A percentile compares a stretch with the other conserved stretches of the same genome.
phyloP scores from a whole-genome alignment of 345 rosid species.

The Clausena lansium region DNA sequence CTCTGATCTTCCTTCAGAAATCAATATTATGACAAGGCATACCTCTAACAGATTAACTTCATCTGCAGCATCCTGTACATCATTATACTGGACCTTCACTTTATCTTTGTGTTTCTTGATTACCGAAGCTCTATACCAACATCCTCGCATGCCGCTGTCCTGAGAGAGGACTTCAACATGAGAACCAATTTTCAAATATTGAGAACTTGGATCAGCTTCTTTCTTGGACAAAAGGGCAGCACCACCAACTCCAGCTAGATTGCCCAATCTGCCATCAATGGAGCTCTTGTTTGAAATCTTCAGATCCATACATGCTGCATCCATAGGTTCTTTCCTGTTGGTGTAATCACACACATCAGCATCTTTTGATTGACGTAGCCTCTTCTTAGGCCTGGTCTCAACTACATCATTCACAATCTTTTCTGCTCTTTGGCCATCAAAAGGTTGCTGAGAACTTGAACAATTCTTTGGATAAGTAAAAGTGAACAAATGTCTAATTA shows the following conservation, averaged over 20 bases:
- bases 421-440: conserved; percentile 15
- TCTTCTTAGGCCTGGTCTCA: conserved; percentile 48
- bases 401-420: conserved; percentile 27
- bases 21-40: background rate
- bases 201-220: conserved; percentile 22
- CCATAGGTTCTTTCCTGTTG: conserved; percentile 20
- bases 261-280: conserved; percentile 10
- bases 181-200: conserved; percentile 49
- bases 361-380: conserved; percentile 37
- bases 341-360: conserved; percentile 6
- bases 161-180: conserved; percentile 70
- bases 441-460: conserved; percentile 19
- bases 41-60: conserved; percentile 73
- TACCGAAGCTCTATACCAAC: conserved; percentile 75
- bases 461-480: conserved; percentile 25
- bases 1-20: background rate
- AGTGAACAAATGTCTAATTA: conserved; percentile 37
- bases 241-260: conserved; percentile 20
- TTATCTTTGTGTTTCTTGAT: conserved; percentile 59
- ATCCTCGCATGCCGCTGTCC: conserved; percentile 87
- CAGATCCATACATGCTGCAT: conserved; percentile 10
- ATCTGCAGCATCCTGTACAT: conserved; percentile 62
- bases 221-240: conserved; percentile 10
- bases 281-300: background rate
- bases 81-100: conserved; percentile 79